Conservation (phyloP, 306 rosid species). For the Ceratonia siliqua region DNA sequence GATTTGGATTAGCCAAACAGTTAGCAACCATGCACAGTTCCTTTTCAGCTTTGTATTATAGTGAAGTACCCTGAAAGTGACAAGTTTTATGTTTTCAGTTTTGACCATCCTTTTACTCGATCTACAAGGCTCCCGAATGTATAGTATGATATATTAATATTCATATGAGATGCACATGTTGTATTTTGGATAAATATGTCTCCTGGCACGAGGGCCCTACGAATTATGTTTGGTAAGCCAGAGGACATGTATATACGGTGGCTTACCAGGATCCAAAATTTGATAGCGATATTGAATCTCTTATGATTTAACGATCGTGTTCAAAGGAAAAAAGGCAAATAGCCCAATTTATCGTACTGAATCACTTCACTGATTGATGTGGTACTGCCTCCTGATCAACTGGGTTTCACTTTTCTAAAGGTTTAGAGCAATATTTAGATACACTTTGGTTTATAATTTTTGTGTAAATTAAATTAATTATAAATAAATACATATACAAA, state of each 20-base stretch:
- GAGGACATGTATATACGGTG: constrained; percentile 8
- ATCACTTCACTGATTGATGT: background rate
- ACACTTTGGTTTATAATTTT: too few species aligned
- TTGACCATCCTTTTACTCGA: constrained; percentile 5
- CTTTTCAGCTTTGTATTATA: constrained; percentile 5
- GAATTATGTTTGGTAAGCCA: background rate
- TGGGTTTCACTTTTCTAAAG: background rate
- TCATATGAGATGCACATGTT: constrained; percentile 11
- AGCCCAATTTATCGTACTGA: background rate
- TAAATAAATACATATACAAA: too few species aligned
- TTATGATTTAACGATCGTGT: background rate
- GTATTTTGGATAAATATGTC: constrained; percentile 13
- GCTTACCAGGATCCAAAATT: constrained; percentile 30
- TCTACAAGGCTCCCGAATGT: constrained; percentile 9
- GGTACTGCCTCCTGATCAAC: background rate
- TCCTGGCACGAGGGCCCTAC: constrained; percentile 7
- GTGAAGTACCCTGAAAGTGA: constrained; percentile 26
- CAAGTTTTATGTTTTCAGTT: constrained; percentile 30
- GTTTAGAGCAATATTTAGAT: too few species aligned
- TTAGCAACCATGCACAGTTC: background rate
- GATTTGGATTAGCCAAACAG: constrained; percentile 21
- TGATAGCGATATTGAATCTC: background rate
- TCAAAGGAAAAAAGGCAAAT: background rate
- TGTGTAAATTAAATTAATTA: too few species aligned
- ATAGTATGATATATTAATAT: constrained; percentile 15